phyloP scores from a whole-genome alignment of 1,284 basidiomycete genomes.

The Ceratobasidium sp. region DNA sequence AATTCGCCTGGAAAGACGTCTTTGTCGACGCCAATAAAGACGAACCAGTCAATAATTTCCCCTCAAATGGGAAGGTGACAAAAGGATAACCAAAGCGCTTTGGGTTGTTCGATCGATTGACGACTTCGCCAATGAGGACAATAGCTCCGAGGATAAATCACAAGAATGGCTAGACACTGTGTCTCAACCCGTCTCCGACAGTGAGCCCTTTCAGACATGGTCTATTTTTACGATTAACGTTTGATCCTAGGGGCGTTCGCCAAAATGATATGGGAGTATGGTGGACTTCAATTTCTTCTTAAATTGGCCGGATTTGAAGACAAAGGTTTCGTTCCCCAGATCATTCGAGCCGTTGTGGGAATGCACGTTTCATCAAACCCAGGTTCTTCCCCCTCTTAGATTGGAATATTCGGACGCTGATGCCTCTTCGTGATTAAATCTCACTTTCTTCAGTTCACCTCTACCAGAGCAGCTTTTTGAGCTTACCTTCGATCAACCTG shows the following conservation, averaged over 20 bases:
- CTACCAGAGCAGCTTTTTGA: not conserved
- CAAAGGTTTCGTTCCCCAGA: not conserved
- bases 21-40: not conserved
- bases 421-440: too few species aligned
- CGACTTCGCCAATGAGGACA: not conserved
- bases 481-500: not conserved
- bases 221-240: not conserved
- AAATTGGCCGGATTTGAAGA: conserved; percentile 1
- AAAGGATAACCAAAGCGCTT: not conserved
- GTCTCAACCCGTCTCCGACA: not conserved
- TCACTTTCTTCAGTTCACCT: not conserved
- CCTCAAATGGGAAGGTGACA: not conserved
- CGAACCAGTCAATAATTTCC: not conserved
- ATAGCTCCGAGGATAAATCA: not conserved
- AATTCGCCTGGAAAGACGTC: not conserved
- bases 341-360: not conserved
- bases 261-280: conserved; percentile 20
- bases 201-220: not conserved
- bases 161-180: not conserved
- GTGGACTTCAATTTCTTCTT: not conserved
- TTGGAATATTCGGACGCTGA: too few species aligned
- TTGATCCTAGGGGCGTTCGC: not conserved
- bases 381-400: not conserved
- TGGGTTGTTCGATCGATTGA: not conserved
- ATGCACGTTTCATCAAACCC: not conserved